A percentile compares a stretch with the other conserved stretches of the same genome.
Evolutionary conservation across 148 eudicot species (phyloP).

Genomic region (Rhododendron simsii): DNA sequence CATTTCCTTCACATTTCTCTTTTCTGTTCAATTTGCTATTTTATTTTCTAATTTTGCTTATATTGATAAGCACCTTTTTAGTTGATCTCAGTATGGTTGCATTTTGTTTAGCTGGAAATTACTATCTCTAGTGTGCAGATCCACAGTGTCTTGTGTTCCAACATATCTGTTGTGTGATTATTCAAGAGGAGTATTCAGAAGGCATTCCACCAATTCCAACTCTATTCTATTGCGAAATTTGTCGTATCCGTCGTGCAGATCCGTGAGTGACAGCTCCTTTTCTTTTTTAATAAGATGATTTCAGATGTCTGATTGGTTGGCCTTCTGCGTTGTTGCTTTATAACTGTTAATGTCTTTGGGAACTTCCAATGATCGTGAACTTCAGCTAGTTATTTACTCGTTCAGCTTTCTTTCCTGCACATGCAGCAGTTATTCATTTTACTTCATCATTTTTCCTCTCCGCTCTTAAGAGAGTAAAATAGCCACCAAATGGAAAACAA

Average conservation of each 20-base stretch:
- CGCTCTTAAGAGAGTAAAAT: background rate
- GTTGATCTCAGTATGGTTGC: background rate
- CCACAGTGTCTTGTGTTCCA: slow-evolving; percentile 72
- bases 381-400: slow-evolving; percentile 5
- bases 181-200: slow-evolving; percentile 56
- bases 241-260: slow-evolving; percentile 83
- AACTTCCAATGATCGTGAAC: background rate
- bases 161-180: slow-evolving; percentile 66
- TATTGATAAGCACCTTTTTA: background rate
- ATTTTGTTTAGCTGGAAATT: slow-evolving; percentile 14
- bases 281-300: background rate
- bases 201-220: slow-evolving; percentile 24
- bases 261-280: slow-evolving; percentile 57
- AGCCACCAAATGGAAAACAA: background rate
- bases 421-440: background rate
- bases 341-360: background rate
- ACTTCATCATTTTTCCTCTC: background rate
- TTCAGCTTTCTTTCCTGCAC: background rate
- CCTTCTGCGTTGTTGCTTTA: background rate
- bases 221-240: slow-evolving; percentile 58
- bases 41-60: background rate
- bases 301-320: background rate
- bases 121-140: slow-evolving; percentile 65
- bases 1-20: background rate
- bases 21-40: background rate